Base-by-base conservation (phyloP, 345 rosid species). In the Lepidium aucheri region DNA sequence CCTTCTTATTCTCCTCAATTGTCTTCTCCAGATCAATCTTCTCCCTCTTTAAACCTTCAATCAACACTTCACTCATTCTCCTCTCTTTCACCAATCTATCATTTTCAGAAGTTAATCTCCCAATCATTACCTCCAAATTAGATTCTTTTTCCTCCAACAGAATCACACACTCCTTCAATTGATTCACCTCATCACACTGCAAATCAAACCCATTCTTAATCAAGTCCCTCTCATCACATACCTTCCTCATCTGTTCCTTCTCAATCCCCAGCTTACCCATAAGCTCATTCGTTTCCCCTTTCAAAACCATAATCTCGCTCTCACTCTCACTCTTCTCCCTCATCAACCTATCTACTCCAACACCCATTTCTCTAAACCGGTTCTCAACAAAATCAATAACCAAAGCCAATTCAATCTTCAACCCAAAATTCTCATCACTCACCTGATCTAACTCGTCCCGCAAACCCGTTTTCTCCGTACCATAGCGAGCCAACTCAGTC, bases 341-440 rank as follows among this genome's bases (percentile, higher is more conserved):
- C 38, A 53, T 45, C 69, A 83, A 67, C 36, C 15, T 52, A 14
- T 75, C 75, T 6, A 74, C 57, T 14, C 68, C 72, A 45, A 34
- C 64, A n/a, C 77, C 55, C 62, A 81, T 74, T 22, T 80, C 85
- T 13, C 34, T 66, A 79, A 83, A 53, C 65, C 65, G 79, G 40
- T 67, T 66, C 62, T 59, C 67, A 59, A 93, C 24, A 72, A 70
- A 78, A 64, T 64, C 79, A 47, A 33, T 42, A 47, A 85, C 39
- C 20, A 90, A 15, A 17, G 9, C 53, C 55, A 70, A 66, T 52
- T 84, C 85, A 17, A 88, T 63, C 67, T 73, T 86, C 83, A 77
- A 56, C 28, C 65, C 20, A 5, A 77, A 26, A 49, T 68, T 80
- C 60, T 76, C 83, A 1, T 82, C 85, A 56, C 74, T 71, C 33